These are phyloP conservation scores for Ceratocystiopsis minuta DNA, from an alignment of 2,329 filamentous ascomycete species.

Conservation along the genomic window DNA sequence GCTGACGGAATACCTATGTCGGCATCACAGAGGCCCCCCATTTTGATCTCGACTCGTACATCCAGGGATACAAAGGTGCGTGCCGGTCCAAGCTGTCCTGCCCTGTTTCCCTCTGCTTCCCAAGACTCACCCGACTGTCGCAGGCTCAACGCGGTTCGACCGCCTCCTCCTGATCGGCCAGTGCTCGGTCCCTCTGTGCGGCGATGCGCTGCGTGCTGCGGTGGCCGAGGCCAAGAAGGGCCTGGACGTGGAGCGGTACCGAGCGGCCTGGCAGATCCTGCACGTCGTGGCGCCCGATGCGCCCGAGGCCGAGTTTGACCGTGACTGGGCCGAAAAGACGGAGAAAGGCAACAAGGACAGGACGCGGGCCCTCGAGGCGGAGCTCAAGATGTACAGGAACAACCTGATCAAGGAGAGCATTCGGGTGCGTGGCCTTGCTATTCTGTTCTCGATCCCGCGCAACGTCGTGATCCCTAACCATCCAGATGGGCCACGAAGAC, in stretches of 20 bases:
- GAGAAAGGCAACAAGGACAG: conserved; percentile 50
- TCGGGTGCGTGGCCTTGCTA: conserved; percentile 1
- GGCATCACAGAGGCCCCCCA: conserved; percentile 54
- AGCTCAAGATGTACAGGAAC: conserved; percentile 87
- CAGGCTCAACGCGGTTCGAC: conserved; percentile 65
- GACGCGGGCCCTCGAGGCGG: conserved; percentile 58
- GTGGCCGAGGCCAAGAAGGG: conserved; percentile 59
- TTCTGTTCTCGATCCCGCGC: no score
- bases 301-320: conserved; percentile 47
- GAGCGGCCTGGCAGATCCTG: conserved; percentile 48
- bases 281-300: conserved; percentile 46
- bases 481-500: conserved; percentile 73
- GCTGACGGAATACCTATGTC: background rate
- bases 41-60: conserved; percentile 80
- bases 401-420: conserved; percentile 97
- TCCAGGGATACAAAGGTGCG: conserved; percentile 71
- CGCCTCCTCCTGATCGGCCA: conserved; percentile 69
- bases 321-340: conserved; percentile 55
- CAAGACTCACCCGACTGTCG: no score
- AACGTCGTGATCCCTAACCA: no score
- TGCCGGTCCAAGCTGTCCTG: background rate
- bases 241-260: conserved; percentile 55
- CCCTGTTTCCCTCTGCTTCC: background rate
- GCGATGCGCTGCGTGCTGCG: conserved; percentile 67
- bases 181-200: conserved; percentile 54